Conservation (phyloP, 75 land plant species). For the Azolla pinnata region DNA sequence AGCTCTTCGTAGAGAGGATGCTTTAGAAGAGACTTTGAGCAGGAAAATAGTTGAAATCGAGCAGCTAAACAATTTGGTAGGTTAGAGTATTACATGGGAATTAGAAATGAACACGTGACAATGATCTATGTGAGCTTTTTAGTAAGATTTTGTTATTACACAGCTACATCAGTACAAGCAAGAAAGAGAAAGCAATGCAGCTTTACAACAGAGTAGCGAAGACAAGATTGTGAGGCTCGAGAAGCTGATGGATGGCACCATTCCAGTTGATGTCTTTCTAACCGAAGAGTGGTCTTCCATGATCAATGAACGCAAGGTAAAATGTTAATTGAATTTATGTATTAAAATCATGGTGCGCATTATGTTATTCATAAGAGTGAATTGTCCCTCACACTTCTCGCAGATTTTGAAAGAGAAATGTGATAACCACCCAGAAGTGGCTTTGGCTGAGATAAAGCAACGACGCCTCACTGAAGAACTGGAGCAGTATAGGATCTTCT, state of each 20-base stretch:
- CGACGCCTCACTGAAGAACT: constrained; percentile 59
- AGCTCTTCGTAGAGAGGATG: constrained; percentile 82
- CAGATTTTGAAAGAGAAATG: constrained; percentile 77
- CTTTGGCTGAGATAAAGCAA: constrained; percentile 49
- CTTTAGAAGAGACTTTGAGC: constrained; percentile 55
- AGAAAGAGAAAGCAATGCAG: constrained; percentile 76
- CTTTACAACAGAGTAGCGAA: constrained; percentile 63
- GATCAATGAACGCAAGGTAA: constrained; percentile 71
- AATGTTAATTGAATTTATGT: not conserved
- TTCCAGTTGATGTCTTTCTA: constrained; percentile 66
- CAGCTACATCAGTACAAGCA: constrained; percentile 88
- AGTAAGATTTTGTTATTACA: not conserved
- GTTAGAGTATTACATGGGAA: too few relatives aligned
- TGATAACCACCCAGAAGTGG: constrained; percentile 77
- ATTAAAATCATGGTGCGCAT: too few relatives aligned
- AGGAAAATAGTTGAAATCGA: constrained; percentile 69
- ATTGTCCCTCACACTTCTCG: not conserved
- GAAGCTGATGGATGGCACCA: constrained; percentile 74
- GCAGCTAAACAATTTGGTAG: constrained; percentile 76
- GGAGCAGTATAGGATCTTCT: constrained; percentile 50
- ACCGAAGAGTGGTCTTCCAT: constrained; percentile 59
- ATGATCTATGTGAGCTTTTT: not conserved
- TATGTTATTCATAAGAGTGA: too few relatives aligned
- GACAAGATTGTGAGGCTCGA: constrained; percentile 82
- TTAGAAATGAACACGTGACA: not conserved